Evolutionary conservation across 2,329 filamentous ascomycete species (phyloP), one percentile per base, ranked within the genome.

Genomic region (Teratosphaeria destructans): DNA sequence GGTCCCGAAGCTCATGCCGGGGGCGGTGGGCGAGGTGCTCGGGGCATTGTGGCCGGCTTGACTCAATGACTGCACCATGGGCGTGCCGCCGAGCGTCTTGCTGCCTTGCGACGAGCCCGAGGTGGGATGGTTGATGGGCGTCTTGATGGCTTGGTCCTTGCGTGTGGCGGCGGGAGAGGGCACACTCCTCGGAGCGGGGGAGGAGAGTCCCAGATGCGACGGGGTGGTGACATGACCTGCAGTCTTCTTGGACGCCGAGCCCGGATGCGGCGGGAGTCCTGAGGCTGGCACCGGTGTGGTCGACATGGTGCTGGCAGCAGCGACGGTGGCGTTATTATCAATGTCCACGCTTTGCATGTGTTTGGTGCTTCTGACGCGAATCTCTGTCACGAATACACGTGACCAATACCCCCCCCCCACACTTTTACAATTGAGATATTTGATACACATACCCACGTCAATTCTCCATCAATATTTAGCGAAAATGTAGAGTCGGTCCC

Each of bases 181-280:
- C 11, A 66, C 63, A 59, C 65, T 67, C 54, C 68, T 65, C 57
- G 66, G 68, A 27, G 66, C 73, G 69, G 77, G 68, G 71, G 78
- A 64, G 72, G 76, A 32, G 71, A 74, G 56, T 73, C 73, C 49
- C 70, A 76, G 53, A 70, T 75, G 70, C 72, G 76, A 62, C 66
- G 71, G 71, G 8, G 70, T 72, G 19, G 66, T 65, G 57, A 66
- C 66, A 61, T 67, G 64, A 35, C 60, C 62, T 23, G 61, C 59
- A 5, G 65, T 54, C 57, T 68, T 67, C 59, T 72, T 72, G 34
- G 70, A 69, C 39, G 68, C 69, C 3, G 68, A 68, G 16, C 43
- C 43, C 6, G 43, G 16, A 49, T 49, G 43, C 16, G 43, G 10
- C 16, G 43, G 37, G n/a, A 23, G 6, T 3, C 3, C 43, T n/a